These are phyloP conservation scores for Lactarius quietus DNA, from an alignment of 768 basidiomycete genomes.

Conservation along the genomic window DNA sequence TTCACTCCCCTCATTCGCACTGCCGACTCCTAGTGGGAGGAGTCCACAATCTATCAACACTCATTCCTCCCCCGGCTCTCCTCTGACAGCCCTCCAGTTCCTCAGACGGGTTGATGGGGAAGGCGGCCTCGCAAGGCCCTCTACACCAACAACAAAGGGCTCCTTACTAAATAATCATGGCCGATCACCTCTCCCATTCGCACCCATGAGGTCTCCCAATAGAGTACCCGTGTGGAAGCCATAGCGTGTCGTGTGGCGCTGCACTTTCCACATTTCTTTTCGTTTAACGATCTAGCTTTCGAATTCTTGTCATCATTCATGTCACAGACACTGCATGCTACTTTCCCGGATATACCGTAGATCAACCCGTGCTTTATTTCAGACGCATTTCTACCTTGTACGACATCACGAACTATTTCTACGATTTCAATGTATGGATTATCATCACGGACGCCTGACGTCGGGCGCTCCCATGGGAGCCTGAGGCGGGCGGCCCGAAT, in stretches of 20 bases:
- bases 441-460: not conserved
- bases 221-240: conserved; percentile 26
- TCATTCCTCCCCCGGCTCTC: conserved; percentile 64
- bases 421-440: conserved; percentile 10
- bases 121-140: conserved; percentile 47
- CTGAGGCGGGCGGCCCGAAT: no score
- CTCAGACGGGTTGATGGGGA: conserved; percentile 74
- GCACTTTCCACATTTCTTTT: not conserved
- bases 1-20: conserved; percentile 62
- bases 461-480: no score
- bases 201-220: conserved; percentile 13
- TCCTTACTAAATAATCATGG: conserved; percentile 5
- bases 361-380: conserved; percentile 16
- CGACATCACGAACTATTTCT: conserved; percentile 8
- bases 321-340: conserved; percentile 12
- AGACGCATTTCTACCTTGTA: conserved; percentile 19
- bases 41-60: conserved; percentile 47
- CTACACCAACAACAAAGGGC: conserved; percentile 63
- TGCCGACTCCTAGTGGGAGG: conserved; percentile 46
- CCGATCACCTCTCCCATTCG: conserved; percentile 8
- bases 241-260: conserved; percentile 1
- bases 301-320: conserved; percentile 11
- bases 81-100: conserved; percentile 79
- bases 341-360: conserved; percentile 15
- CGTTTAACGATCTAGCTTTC: conserved; percentile 6